Percentiles rank a stretch among this genome's conserved stretches.
Conservation (phyloP, 108 stramenopile genomes). For the Cyclotella kingstonii region DNA sequence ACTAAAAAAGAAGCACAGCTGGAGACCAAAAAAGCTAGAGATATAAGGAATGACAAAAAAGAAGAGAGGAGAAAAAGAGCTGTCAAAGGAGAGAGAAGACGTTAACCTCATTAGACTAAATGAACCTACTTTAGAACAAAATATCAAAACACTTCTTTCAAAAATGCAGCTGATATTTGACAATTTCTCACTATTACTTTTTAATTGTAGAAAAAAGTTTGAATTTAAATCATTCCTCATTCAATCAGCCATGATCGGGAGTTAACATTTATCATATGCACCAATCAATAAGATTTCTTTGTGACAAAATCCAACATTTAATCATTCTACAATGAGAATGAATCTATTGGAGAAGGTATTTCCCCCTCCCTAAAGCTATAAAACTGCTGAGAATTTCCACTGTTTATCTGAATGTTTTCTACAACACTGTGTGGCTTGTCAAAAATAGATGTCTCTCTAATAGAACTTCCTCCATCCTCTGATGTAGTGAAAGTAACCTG, state of each 20-base stretch:
- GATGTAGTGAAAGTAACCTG: slow-evolving; percentile 7
- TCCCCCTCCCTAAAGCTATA: not conserved
- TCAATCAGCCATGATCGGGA: not conserved
- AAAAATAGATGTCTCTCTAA: slow-evolving; percentile 23
- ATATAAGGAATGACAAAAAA: slow-evolving; percentile 56
- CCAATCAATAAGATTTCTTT: not conserved
- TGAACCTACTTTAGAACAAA: too few relatives aligned
- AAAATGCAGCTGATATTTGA: not conserved
- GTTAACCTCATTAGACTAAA: too few relatives aligned
- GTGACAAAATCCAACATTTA: not conserved
- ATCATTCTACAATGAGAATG: slow-evolving; percentile 10
- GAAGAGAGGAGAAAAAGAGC: slow-evolving; percentile 74
- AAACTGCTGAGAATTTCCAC: not conserved
- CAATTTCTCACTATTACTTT: not conserved
- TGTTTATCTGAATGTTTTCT: not conserved
- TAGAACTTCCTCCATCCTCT: slow-evolving; percentile 5
- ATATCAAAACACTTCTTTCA: too few relatives aligned
- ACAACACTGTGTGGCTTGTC: slow-evolving; percentile 16
- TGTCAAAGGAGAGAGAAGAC: slow-evolving; percentile 51
- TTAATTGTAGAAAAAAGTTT: not conserved
- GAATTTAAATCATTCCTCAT: not conserved
- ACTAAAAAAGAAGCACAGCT: slow-evolving; percentile 31
- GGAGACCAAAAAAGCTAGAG: slow-evolving; percentile 40
- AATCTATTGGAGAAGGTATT: slow-evolving; percentile 14
- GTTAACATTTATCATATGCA: not conserved